Evolutionary conservation across 1,284 basidiomycete genomes (phyloP).

Genomic region (Ceratobasidium sp.): DNA sequence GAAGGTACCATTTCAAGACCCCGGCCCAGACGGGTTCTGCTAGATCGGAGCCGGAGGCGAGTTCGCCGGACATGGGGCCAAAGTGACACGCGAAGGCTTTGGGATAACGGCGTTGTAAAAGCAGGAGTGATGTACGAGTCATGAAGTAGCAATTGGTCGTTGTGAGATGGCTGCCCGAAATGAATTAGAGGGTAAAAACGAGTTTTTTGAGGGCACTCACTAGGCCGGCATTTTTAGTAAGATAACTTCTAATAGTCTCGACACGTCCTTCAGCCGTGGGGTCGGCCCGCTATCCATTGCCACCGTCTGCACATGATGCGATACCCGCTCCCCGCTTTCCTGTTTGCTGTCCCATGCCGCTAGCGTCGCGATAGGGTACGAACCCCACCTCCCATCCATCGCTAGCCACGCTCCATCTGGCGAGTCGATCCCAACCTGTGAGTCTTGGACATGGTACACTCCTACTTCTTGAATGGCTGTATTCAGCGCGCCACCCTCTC

Average conservation of each 20-base stretch:
- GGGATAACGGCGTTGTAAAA: slow-evolving; percentile 19
- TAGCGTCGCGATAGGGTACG: background rate
- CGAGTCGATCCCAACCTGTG: background rate
- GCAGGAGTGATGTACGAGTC: slow-evolving; percentile 24
- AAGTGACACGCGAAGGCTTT: slow-evolving; percentile 19
- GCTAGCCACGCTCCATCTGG: background rate
- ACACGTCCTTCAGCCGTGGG: background rate
- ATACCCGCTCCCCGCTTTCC: background rate
- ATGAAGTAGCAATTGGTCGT: slow-evolving; percentile 43
- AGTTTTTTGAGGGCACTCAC: background rate
- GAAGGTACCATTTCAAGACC: slow-evolving; percentile 21
- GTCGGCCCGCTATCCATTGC: background rate
- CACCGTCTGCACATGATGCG: background rate
- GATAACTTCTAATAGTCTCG: background rate
- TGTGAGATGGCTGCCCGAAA: background rate
- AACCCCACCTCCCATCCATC: background rate
- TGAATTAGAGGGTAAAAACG: too few relatives aligned
- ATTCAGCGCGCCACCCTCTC: background rate
- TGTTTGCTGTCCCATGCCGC: background rate
- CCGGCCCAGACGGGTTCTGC: slow-evolving; percentile 34
- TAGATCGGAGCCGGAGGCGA: slow-evolving; percentile 1
- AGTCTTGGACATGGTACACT: slow-evolving; percentile 1
- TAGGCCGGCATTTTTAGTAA: slow-evolving; percentile 2
- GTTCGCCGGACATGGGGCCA: background rate
- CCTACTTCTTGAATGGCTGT: background rate